Base-by-base conservation (phyloP, 345 rosid species). In the Anastatica hierochuntica region DNA sequence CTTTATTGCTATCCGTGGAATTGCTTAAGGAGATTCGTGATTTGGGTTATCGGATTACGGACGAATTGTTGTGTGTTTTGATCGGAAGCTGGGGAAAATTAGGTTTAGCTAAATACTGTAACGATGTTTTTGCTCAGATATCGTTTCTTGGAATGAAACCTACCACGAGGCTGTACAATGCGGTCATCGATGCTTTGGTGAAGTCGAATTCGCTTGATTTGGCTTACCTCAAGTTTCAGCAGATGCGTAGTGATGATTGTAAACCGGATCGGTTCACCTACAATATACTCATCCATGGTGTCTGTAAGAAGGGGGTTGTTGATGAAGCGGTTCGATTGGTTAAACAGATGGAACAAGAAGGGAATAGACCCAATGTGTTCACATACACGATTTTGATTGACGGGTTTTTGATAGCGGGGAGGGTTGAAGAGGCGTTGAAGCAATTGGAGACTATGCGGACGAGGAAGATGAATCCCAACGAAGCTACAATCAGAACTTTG, bases 181-280 rank as follows among this genome's bases (percentile, higher is more conserved):
- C 92, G 0, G 80, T 81, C 8, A 84, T 90, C 15, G 85, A 87
- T 68, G 96, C 98, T 0, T 66, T 90, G 67, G 80, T 87, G 56
- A 87, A 81, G 56, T 72, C 95, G 15, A 79, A 79, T 62, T 87
- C 92, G 15, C 79, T 90, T 45, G 96, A 90, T 56, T 71, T 82
- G 68, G 98, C 96, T 48, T 90, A 90, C 76, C 53, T 81, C 65
- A 90, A 82, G 70, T 87, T 87, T 69, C 96, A 90, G 57, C 92
- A 87, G 74, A 87, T 90, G 98, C 17, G 74, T 3, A 64, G 72
- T 15, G 92, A 87, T 71, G 80, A 61, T 11, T 90, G 98, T 57
- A 79, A 71, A 48, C 89, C 96, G 0, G 96, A 87, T 64, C 73
- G 83, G 71, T 87, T 90, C 69, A 90, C 98, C 4, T 87, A 90